phyloP scores from a whole-genome alignment of 768 basidiomycete species.

The Russula emetica region DNA sequence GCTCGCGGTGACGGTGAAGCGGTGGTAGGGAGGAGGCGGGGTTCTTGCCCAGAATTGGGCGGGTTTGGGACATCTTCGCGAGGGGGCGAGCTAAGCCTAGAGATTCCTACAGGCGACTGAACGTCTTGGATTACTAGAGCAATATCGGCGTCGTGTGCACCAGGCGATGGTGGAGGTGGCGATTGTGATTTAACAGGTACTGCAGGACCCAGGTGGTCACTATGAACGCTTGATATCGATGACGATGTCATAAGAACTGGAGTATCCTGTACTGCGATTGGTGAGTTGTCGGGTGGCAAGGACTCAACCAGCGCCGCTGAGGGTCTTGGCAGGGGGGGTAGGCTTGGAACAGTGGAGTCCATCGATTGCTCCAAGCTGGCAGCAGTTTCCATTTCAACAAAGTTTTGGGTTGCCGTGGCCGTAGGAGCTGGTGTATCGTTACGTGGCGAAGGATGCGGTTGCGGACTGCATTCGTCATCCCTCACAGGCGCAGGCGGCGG shows the following conservation, averaged over 20 bases:
- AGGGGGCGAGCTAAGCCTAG: conserved; percentile 1
- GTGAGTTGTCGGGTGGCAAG: conserved; percentile 7
- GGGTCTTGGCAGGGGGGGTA: not conserved
- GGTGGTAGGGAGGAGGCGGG: not conserved
- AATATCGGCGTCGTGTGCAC: not conserved
- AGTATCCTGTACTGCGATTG: not conserved
- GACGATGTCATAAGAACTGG: not conserved
- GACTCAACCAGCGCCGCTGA: not conserved
- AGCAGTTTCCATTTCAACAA: not conserved
- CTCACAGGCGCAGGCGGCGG: not conserved
- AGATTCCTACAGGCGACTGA: not conserved
- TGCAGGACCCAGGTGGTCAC: not conserved
- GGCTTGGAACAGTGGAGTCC: not conserved
- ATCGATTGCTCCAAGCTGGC: not conserved
- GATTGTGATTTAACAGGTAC: not conserved
- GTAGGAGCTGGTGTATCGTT: not conserved
- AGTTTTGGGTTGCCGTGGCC: not conserved
- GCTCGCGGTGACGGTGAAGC: conserved; percentile 9
- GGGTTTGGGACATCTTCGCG: conserved; percentile 5
- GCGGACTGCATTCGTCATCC: conserved; percentile 1
- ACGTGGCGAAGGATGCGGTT: conserved; percentile 2
- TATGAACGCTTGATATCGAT: not conserved
- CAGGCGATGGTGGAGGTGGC: not conserved
- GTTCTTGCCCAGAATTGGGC: not conserved
- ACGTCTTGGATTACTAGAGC: not conserved